Evolutionary conservation across 2,329 filamentous ascomycete genomes (phyloP).

Genomic region (Ceratocystis albifundus): DNA sequence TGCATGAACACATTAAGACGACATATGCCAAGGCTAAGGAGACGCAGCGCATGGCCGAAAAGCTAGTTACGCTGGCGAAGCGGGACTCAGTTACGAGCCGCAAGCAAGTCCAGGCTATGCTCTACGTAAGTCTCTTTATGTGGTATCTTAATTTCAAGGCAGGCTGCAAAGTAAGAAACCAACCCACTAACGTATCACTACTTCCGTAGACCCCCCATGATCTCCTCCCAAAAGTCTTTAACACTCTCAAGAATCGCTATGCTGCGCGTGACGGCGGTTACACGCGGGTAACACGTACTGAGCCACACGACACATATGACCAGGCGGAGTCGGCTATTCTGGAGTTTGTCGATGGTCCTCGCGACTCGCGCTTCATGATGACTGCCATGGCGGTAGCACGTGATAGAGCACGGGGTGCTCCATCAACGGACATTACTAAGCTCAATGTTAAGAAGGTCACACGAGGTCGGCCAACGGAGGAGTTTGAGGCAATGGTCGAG

Average conservation of each 20-base stretch:
- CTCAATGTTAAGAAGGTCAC: constrained; percentile 79
- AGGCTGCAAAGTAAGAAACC: no score
- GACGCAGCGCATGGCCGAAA: constrained; percentile 84
- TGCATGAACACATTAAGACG: constrained; percentile 85
- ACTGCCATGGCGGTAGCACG: constrained; percentile 74
- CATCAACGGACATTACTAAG: constrained; percentile 58
- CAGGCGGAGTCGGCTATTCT: constrained; percentile 84
- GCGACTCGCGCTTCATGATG: constrained; percentile 89
- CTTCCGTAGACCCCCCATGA: constrained; percentile 49
- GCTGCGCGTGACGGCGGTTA: constrained; percentile 72
- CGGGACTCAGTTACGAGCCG: constrained; percentile 75
- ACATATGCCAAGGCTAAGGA: constrained; percentile 97
- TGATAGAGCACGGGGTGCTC: constrained; percentile 43
- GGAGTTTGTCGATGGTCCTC: constrained; percentile 86
- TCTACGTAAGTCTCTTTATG: constrained; percentile 55
- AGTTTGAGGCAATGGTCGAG: constrained; percentile 55
- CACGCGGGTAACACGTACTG: constrained; percentile 84
- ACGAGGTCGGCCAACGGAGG: constrained; percentile 54
- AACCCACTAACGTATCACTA: no score
- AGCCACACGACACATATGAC: constrained; percentile 71
- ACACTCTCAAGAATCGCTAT: constrained; percentile 70
- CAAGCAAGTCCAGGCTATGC: constrained; percentile 63
- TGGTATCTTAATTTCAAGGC: no score
- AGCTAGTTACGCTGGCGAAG: constrained; percentile 88
- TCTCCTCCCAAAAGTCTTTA: constrained; percentile 78